A percentile compares a stretch with the other conserved stretches of the same genome.
These are phyloP conservation scores for Plasmodium billcollinsi DNA, from an alignment of 169 alveolate species.

Conservation along the genomic window DNA sequence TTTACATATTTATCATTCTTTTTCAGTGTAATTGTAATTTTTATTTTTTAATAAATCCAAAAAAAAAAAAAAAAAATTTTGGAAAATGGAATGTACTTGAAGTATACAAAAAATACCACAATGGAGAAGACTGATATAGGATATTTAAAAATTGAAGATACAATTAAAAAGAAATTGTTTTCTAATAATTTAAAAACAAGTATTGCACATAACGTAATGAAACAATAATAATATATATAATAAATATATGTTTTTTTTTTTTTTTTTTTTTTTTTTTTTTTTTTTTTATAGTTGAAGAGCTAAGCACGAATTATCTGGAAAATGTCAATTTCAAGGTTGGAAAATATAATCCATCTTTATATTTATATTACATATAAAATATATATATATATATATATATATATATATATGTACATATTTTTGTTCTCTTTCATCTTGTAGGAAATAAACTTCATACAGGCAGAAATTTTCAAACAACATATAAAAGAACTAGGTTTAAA, in stretches of 20 bases:
- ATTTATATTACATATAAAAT: background rate
- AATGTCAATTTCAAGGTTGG: slow-evolving; percentile 17
- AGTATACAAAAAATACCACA: background rate
- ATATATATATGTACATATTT: slow-evolving; percentile 4
- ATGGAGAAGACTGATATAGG: slow-evolving; percentile 70
- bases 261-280: slow-evolving; percentile 6
- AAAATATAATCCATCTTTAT: too few relatives aligned
- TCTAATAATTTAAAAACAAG: slow-evolving; percentile 40
- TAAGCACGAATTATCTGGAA: slow-evolving; percentile 59
- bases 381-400: background rate
- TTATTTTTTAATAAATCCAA: background rate
- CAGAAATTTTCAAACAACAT: slow-evolving; percentile 29
- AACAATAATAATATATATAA: background rate
- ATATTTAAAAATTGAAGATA: slow-evolving; percentile 42
- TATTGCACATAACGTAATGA: background rate
- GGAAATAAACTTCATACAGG: slow-evolving; percentile 23
- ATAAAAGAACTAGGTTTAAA: slow-evolving; percentile 19
- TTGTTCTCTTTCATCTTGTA: background rate
- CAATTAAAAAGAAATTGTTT: slow-evolving; percentile 32
- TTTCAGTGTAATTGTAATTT: too few relatives aligned
- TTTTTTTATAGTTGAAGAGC: slow-evolving; percentile 36
- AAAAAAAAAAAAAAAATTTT: background rate
- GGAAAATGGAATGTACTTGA: background rate
- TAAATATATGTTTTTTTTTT: background rate
- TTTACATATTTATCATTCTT: too few relatives aligned